These are phyloP conservation scores for Rhododendron kiyosumense DNA, from an alignment of 148 eudicot species.

Conservation along the genomic window DNA sequence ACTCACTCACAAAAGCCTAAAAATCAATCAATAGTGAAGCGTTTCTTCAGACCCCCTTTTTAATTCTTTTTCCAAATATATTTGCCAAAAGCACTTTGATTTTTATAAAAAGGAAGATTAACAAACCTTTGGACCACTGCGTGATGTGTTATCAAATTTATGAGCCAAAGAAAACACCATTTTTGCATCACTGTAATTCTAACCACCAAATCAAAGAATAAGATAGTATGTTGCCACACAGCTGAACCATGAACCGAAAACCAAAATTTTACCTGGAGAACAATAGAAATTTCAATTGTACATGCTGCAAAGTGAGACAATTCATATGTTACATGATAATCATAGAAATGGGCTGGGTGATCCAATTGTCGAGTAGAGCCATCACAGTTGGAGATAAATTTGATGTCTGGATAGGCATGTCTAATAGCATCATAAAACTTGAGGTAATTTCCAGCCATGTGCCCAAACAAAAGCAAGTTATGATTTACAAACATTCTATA, in stretches of 20 bases:
- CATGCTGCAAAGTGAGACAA: background rate
- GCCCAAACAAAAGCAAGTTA: constrained; percentile 5
- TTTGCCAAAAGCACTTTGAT: too few relatives aligned
- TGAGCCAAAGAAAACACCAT: too few relatives aligned
- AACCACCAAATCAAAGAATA: too few relatives aligned
- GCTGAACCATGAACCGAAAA: background rate
- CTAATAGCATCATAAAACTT: constrained; percentile 64
- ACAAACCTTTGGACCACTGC: too few relatives aligned
- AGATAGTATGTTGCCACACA: too few relatives aligned
- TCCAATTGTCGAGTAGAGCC: constrained; percentile 50
- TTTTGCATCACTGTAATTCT: too few relatives aligned
- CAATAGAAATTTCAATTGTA: background rate
- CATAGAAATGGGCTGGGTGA: constrained; percentile 87
- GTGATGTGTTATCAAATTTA: too few relatives aligned
- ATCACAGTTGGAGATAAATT: constrained; percentile 77
- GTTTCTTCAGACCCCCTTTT: background rate
- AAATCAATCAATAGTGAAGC: constrained; percentile 10
- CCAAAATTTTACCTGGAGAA: background rate
- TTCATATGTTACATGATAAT: constrained; percentile 64
- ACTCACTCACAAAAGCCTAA: constrained; percentile 96
- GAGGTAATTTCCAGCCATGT: constrained; percentile 61
- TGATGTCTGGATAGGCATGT: constrained; percentile 72
- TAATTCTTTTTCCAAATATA: too few relatives aligned
- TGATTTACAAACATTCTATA: background rate
- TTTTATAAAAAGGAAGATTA: too few relatives aligned